These are phyloP conservation scores for Durotheca rogersii DNA, from an alignment of 495 filamentous ascomycete genomes.

Conservation along the genomic window DNA sequence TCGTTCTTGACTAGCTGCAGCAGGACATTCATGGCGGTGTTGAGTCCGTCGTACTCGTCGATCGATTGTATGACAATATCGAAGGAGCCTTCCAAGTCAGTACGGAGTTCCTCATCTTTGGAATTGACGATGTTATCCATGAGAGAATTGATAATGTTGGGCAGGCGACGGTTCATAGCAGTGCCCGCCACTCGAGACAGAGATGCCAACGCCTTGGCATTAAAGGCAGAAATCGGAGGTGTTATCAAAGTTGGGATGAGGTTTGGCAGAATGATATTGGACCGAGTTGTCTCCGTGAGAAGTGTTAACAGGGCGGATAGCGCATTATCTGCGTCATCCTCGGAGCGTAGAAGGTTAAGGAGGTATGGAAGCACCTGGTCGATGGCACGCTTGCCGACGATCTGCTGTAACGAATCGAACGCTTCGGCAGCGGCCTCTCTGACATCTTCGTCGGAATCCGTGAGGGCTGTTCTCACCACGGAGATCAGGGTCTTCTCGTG, in stretches of 20 bases:
- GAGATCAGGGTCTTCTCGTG: constrained; percentile 94
- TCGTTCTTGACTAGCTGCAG: constrained; percentile 85
- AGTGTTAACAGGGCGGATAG: constrained; percentile 88
- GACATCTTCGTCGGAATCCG: constrained; percentile 84
- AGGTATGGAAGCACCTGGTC: constrained; percentile 94
- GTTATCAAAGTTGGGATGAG: constrained; percentile 89
- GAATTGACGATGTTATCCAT: constrained; percentile 86
- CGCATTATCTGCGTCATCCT: constrained; percentile 87
- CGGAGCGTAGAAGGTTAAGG: constrained; percentile 78
- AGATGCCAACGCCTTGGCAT: constrained; percentile 88
- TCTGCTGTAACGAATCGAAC: constrained; percentile 90
- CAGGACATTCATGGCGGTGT: constrained; percentile 90
- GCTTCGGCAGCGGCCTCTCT: constrained; percentile 95
- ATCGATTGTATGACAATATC: constrained; percentile 87
- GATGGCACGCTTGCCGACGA: constrained; percentile 88
- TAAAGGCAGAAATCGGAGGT: constrained; percentile 90
- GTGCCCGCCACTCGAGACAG: constrained; percentile 84
- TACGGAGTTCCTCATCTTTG: constrained; percentile 71
- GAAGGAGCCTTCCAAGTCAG: constrained; percentile 75
- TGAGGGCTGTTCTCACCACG: constrained; percentile 88
- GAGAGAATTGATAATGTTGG: constrained; percentile 84
- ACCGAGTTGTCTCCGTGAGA: constrained; percentile 87
- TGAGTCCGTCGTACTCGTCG: constrained; percentile 93
- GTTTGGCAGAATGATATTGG: constrained; percentile 94
- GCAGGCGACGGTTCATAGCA: constrained; percentile 85